These are phyloP conservation scores for Volutella citrinella DNA, from an alignment of 2,329 filamentous ascomycete species.

Conservation along the genomic window DNA sequence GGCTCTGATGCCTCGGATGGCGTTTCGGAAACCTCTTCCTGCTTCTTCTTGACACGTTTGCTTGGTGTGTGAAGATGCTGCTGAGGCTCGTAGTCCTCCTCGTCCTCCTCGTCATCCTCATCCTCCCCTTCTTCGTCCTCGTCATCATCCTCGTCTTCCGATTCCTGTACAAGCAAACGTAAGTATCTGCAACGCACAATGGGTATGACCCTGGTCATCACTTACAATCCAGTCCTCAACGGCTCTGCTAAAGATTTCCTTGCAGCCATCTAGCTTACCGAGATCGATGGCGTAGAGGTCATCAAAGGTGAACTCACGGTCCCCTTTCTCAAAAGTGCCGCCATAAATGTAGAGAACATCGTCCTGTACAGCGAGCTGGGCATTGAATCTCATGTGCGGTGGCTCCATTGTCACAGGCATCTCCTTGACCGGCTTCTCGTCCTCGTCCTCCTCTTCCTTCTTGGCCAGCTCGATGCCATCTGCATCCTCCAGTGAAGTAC, in stretches of 20 bases:
- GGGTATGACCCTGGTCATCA: too few relatives aligned
- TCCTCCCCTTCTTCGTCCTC: slow-evolving; percentile 60
- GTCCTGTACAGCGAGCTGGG: slow-evolving; percentile 84
- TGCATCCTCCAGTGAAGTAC: slow-evolving; percentile 56
- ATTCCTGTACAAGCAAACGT: too few relatives aligned
- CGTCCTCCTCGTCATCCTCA: slow-evolving; percentile 52
- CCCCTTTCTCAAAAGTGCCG: slow-evolving; percentile 92
- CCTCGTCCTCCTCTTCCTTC: slow-evolving; percentile 51
- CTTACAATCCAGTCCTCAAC: slow-evolving; percentile 77
- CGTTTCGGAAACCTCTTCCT: slow-evolving; percentile 39
- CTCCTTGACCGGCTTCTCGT: slow-evolving; percentile 57
- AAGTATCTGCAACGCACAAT: too few relatives aligned
- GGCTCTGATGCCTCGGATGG: slow-evolving; percentile 31
- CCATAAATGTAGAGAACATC: slow-evolving; percentile 93
- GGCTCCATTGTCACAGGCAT: slow-evolving; percentile 73
- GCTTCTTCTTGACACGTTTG: slow-evolving; percentile 57
- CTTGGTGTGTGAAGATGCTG: slow-evolving; percentile 48
- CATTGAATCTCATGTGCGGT: slow-evolving; percentile 88
- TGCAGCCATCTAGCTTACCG: slow-evolving; percentile 92
- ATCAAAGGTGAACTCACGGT: slow-evolving; percentile 93
- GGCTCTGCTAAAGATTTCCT: slow-evolving; percentile 83
- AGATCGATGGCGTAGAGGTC: slow-evolving; percentile 91
- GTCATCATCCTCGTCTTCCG: slow-evolving; percentile 57
- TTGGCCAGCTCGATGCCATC: slow-evolving; percentile 49
- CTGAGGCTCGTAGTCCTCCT: slow-evolving; percentile 46